Evolutionary conservation across 1,284 basidiomycete genomes (phyloP).

Genomic region (Chalciporus piperatoides): DNA sequence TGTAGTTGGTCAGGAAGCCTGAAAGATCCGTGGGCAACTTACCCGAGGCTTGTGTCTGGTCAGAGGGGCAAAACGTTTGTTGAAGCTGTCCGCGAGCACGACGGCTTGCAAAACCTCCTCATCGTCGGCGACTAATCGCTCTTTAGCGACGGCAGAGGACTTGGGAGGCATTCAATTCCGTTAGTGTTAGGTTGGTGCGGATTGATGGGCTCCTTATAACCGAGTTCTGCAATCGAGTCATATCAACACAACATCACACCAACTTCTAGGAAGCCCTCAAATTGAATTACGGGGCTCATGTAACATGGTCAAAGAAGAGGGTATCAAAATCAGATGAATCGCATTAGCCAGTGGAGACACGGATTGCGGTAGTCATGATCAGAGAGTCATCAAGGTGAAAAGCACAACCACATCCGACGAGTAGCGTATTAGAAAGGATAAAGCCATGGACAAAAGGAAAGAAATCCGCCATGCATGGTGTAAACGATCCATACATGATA

Average conservation of each 20-base stretch:
- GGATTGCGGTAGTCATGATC: conserved; percentile 55
- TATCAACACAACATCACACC: neutral
- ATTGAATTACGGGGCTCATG: conserved; percentile 59
- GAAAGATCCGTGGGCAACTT: conserved; percentile 28
- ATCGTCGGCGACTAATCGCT: conserved; percentile 61
- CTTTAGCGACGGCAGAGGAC: conserved; percentile 47
- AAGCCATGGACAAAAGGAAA: conserved; percentile 33
- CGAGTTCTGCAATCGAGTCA: conserved; percentile 23
- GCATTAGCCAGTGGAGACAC: conserved; percentile 37
- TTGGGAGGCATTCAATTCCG: conserved; percentile 58
- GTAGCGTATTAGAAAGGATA: conserved; percentile 50
- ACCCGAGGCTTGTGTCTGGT: conserved; percentile 82
- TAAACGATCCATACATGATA: conserved; percentile 30
- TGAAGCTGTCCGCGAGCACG: conserved; percentile 93
- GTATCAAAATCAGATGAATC: conserved; percentile 39
- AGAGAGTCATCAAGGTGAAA: conserved; percentile 40
- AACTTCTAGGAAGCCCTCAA: conserved; percentile 25
- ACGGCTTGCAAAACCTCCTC: conserved; percentile 88
- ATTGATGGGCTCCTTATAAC: neutral
- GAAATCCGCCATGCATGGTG: conserved; percentile 35
- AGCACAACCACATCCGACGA: conserved; percentile 56
- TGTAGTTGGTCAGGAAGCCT: conserved; percentile 4
- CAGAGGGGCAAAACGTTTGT: conserved; percentile 87
- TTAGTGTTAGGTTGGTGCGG: neutral
- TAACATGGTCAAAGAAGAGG: conserved; percentile 35